Conservation (phyloP, 2,329 filamentous ascomycete genomes). For the Calonectria leucothoes region DNA sequence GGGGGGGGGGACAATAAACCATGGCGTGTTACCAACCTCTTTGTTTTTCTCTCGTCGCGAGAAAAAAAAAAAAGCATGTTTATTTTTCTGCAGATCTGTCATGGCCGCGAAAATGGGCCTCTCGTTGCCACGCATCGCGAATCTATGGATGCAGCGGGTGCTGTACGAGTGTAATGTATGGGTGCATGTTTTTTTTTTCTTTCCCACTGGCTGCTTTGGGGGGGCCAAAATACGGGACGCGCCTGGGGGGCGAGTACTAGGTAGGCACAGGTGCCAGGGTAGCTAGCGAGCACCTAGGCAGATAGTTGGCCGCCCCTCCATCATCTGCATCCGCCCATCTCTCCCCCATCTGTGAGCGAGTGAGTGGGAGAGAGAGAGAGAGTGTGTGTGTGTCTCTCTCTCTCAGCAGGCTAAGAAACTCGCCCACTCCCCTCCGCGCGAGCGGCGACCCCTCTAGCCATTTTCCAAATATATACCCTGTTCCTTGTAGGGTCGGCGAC, state of each 20-base stretch:
- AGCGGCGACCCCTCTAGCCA: background rate
- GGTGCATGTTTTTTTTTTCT: background rate
- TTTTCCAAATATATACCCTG: constrained; percentile 29
- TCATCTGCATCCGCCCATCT: constrained; percentile 2
- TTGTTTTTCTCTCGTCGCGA: constrained; percentile 20
- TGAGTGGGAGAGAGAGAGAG: background rate
- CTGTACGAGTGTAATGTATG: constrained; percentile 8
- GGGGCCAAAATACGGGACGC: background rate
- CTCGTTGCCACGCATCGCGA: constrained; percentile 35
- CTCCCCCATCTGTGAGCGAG: background rate
- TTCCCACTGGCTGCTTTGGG: background rate
- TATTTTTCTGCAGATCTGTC: constrained; percentile 40
- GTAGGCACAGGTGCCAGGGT: too few species aligned
- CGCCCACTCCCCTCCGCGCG: background rate
- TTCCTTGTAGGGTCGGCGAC: constrained; percentile 28
- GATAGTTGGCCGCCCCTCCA: constrained; percentile 5
- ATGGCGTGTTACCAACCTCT: constrained; percentile 1
- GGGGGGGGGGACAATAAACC: background rate
- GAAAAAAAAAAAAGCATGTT: constrained; percentile 14
- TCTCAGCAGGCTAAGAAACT: background rate
- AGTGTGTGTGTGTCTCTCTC: background rate
- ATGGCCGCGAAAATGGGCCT: constrained; percentile 39
- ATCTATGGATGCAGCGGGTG: constrained; percentile 32
- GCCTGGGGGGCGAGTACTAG: too few species aligned
- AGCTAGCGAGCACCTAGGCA: background rate